Conservation (phyloP, 495 filamentous ascomycete genomes). For the Podospora pseudoanserina region DNA sequence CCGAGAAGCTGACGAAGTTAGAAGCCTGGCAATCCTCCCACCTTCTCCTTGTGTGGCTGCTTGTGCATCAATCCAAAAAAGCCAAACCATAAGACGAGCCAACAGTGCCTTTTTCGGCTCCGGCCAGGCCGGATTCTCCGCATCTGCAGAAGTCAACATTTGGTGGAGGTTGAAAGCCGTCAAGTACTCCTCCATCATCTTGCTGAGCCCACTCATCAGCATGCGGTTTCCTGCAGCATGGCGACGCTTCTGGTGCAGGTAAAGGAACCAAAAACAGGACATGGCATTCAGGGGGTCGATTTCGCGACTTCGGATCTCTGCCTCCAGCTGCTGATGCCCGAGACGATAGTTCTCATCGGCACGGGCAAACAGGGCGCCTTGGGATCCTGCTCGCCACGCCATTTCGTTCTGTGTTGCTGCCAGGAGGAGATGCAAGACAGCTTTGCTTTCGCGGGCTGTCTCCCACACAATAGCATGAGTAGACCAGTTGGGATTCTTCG, state of each 20-base stretch:
- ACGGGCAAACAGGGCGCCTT: background rate
- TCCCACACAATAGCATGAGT: slow-evolving; percentile 23
- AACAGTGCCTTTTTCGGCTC: slow-evolving; percentile 17
- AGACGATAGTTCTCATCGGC: slow-evolving; percentile 17
- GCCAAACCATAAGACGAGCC: slow-evolving; percentile 29
- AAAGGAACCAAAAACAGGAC: slow-evolving; percentile 26
- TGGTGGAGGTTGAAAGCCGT: slow-evolving; percentile 5
- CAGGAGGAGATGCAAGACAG: slow-evolving; percentile 21
- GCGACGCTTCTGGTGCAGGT: slow-evolving; percentile 17
- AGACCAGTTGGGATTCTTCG: slow-evolving; percentile 22
- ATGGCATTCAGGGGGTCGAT: slow-evolving; percentile 19
- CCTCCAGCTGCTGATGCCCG: slow-evolving; percentile 12
- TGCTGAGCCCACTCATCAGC: slow-evolving; percentile 16
- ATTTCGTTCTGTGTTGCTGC: slow-evolving; percentile 21
- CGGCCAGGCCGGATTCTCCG: background rate
- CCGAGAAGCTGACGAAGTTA: slow-evolving; percentile 8
- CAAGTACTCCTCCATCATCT: slow-evolving; percentile 19
- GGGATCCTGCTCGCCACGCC: slow-evolving; percentile 7
- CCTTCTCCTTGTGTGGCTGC: slow-evolving; percentile 27
- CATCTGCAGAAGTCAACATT: background rate
- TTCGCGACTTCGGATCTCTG: background rate
- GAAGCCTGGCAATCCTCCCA: slow-evolving; percentile 24
- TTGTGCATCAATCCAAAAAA: slow-evolving; percentile 30
- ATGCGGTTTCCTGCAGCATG: background rate
- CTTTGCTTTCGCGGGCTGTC: slow-evolving; percentile 1